Evolutionary conservation across 2,329 filamentous ascomycete genomes (phyloP), one percentile per base, ranked within the genome.

Genomic region (Pseudocercospora ulei): DNA sequence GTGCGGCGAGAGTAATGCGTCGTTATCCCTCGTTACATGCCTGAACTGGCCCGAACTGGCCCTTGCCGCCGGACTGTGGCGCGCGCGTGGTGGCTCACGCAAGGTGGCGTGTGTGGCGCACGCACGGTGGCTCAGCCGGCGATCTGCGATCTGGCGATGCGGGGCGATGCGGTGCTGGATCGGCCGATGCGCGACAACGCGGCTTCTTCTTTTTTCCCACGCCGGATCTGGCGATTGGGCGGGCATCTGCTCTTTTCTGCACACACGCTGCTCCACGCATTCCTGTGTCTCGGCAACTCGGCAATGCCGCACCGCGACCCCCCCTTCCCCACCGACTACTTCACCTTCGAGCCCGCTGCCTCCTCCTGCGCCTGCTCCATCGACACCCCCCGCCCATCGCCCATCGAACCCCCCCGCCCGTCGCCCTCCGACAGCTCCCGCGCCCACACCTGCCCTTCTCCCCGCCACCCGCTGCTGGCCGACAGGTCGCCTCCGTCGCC

Each of bases 401-500:
- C 49, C n/a, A 33, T 33, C 6, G 31, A 41, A 18, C 39, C 23
- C 24, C 28, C 31, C 5, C 27, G 6, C 26, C 20, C 43, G n/a
- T 48, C 47, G 11, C 47, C 49, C n/a, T 28, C 36, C 6, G 31
- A 41, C 22, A 41, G 26, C 24, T 25, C 31, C 5, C 27, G 6
- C 26, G 24, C 43, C 12, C 38, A 38, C 20, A 31, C 38, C 4
- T 12, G 23, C 4, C 30, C 42, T n/a, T 40, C 43, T 9, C 23
- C 38, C 28, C 16, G 44, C 22, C 44, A 54, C 23, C 52, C 49
- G 30, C 41, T 56, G 28, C 47, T 56, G 19, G 46, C 53, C 17
- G 41, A 43, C 37, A 44, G 48, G 23, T 42, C 33, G 4, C n/a
- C 11, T 11, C 4, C 13, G 13, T 9, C 18, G 9, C 22, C 16